Conservation (phyloP, 192 early-diverging fungal genomes). For the Hyaloraphidium curvatum region DNA sequence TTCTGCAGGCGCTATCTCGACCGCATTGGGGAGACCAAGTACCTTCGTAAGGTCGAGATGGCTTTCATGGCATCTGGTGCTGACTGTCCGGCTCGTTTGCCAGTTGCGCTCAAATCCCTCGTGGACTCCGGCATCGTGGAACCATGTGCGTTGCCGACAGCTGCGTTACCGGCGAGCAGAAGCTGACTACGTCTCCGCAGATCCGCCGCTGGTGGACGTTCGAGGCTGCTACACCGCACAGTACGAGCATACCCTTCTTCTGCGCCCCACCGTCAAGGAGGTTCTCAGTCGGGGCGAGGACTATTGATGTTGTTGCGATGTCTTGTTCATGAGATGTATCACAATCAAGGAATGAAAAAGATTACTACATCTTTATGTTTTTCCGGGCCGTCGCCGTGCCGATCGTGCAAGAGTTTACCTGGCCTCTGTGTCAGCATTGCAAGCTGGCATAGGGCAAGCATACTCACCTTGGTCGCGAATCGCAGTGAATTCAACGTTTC, state of each 20-base stretch:
- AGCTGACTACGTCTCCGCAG: too few relatives aligned
- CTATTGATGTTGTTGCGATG: too few relatives aligned
- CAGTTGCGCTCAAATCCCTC: conserved; percentile 64
- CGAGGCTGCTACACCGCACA: conserved; percentile 86
- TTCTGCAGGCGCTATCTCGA: conserved; percentile 68
- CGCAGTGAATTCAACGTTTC: conserved; percentile 81
- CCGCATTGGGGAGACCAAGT: conserved; percentile 77
- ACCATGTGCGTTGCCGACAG: too few relatives aligned
- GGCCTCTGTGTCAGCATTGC: not conserved
- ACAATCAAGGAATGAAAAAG: not conserved
- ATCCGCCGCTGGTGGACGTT: conserved; percentile 75
- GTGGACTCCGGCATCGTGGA: conserved; percentile 65
- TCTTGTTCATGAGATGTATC: too few relatives aligned
- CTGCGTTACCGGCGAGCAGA: too few relatives aligned
- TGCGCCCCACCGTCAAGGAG: conserved; percentile 79
- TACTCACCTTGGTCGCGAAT: conserved; percentile 73
- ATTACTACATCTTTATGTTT: not conserved
- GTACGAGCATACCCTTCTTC: conserved; percentile 84
- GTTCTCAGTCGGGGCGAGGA: conserved; percentile 3
- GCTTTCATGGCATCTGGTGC: too few relatives aligned
- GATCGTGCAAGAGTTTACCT: conserved; percentile 68
- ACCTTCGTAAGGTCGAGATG: too few relatives aligned
- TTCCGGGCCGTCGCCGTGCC: conserved; percentile 40
- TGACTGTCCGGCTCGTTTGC: too few relatives aligned
- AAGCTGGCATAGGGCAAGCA: not conserved